Percentiles rank a stretch among this genome's conserved stretches.
Conservation (phyloP, 805 yeast genomes). For the Ogataea pilisensis region DNA sequence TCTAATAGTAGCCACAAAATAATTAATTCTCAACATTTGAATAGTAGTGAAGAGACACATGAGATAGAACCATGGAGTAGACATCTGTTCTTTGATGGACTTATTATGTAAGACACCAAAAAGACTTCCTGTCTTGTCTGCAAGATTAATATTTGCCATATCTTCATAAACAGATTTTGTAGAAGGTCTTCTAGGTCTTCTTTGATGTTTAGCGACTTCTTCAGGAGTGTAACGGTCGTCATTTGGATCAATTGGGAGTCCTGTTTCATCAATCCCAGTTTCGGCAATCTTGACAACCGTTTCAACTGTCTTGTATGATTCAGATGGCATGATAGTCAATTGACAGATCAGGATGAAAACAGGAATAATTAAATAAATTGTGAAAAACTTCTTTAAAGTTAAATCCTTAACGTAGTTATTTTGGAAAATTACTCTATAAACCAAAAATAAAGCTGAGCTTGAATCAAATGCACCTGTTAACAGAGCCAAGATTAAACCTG, state of each 20-base stretch:
- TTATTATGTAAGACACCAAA: conserved; percentile 77
- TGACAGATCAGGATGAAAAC: conserved; percentile 72
- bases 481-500: conserved; percentile 77
- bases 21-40: conserved; percentile 89
- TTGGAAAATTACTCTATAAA: conserved; percentile 66
- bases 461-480: conserved; percentile 94
- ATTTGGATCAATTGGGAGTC: conserved; percentile 50
- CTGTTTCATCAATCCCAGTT: conserved; percentile 71
- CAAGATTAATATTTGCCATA: conserved; percentile 54
- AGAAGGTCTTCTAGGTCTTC: conserved; percentile 36
- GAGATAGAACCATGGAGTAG: conserved; percentile 69
- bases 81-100: conserved; percentile 35
- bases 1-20: conserved; percentile 84
- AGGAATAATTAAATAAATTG: conserved; percentile 68
- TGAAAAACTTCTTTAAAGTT: conserved; percentile 57
- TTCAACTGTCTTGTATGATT: conserved; percentile 69
- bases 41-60: conserved; percentile 78
- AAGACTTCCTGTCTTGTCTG: conserved; percentile 55
- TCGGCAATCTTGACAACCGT: conserved; percentile 64
- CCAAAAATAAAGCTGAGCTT: conserved; percentile 80
- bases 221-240: conserved; percentile 29
- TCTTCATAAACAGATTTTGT: conserved; percentile 60
- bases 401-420: conserved; percentile 33
- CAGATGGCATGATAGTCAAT: conserved; percentile 71
- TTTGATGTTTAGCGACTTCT: conserved; percentile 13